These are phyloP conservation scores for Aureoboletus auriporus DNA, from an alignment of 768 basidiomycete species.

Conservation along the genomic window DNA sequence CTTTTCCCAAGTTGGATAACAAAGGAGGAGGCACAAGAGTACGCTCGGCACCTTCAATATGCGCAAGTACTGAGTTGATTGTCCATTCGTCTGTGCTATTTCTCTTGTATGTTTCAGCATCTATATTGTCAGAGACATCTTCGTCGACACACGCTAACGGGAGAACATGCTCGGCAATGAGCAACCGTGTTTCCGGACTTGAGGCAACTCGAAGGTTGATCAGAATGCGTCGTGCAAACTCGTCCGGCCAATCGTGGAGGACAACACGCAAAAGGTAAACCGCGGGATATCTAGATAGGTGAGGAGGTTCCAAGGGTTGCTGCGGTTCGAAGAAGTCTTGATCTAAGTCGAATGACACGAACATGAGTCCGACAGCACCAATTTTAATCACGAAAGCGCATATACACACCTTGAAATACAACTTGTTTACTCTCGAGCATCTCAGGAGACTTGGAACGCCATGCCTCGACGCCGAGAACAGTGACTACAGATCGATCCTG, in stretches of 20 bases:
- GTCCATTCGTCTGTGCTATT: conserved; percentile 22
- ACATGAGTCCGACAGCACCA: background rate
- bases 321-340: conserved; percentile 79
- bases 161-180: conserved; percentile 70
- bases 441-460: conserved; percentile 56
- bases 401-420: conserved; percentile 43
- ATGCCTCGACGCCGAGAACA: conserved; percentile 51
- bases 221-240: conserved; percentile 43
- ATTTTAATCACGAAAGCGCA: background rate
- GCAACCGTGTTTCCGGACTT: conserved; percentile 45
- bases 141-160: conserved; percentile 66
- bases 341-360: conserved; percentile 29
- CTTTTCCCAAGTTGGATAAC: conserved; percentile 71
- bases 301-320: conserved; percentile 28
- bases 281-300: conserved; percentile 40
- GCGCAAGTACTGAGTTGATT: conserved; percentile 30
- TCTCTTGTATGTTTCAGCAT: conserved; percentile 5
- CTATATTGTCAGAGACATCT: conserved; percentile 8
- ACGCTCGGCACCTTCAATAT: conserved; percentile 49
- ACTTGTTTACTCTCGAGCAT: conserved; percentile 52
- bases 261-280: conserved; percentile 70
- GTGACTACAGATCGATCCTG: conserved; percentile 58
- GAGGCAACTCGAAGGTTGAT: conserved; percentile 40
- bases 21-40: conserved; percentile 56
- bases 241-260: conserved; percentile 78